Conservation (phyloP, 345 rosid species). For the Hibiscus mutabilis region DNA sequence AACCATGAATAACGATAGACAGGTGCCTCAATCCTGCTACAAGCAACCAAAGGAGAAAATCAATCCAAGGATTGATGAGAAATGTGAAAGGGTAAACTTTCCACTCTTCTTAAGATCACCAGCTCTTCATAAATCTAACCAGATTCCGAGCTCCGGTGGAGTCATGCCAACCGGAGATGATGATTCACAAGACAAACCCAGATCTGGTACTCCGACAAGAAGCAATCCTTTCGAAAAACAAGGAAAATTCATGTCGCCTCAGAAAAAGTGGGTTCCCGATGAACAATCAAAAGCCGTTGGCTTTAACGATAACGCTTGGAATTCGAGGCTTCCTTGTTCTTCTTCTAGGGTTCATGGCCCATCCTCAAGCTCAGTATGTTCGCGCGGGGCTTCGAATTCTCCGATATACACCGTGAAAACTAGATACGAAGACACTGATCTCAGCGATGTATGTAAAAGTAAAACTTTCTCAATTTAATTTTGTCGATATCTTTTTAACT, state of each 20-base stretch:
- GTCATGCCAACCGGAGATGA: background rate
- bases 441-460: conserved; percentile 35
- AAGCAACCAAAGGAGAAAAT: background rate
- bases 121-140: background rate
- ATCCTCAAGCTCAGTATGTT: conserved; percentile 25
- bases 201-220: background rate
- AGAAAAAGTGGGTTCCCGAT: conserved; percentile 35
- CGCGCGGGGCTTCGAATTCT: conserved; percentile 42
- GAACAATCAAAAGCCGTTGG: conserved; percentile 54
- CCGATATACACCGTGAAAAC: conserved; percentile 15
- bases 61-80: background rate
- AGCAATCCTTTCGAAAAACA: background rate
- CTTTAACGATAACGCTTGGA: background rate
- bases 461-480: background rate
- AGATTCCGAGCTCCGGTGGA: no score
- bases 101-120: background rate
- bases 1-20: background rate
- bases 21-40: background rate
- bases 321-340: background rate
- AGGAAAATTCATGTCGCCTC: background rate
- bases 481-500: background rate
- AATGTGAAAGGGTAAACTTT: background rate
- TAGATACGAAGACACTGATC: conserved; percentile 24
- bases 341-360: conserved; percentile 6
- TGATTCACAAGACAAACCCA: background rate